These are phyloP conservation scores for Termitomyces sp. DNA, from an alignment of 768 basidiomycete species.

Conservation along the genomic window DNA sequence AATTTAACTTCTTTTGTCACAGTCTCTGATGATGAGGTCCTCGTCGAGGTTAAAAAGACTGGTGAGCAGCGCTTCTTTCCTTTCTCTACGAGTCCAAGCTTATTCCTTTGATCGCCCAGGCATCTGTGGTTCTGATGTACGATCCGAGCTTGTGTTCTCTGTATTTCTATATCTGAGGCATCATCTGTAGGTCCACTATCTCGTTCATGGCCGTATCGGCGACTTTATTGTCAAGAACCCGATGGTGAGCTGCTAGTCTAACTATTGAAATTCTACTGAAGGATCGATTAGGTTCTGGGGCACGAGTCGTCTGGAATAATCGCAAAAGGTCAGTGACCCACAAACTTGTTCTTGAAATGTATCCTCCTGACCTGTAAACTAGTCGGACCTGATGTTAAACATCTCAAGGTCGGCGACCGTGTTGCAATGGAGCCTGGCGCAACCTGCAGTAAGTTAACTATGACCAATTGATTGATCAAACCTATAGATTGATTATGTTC, in stretches of 20 bases:
- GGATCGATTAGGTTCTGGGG: constrained; percentile 83
- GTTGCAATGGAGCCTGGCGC: constrained; percentile 92
- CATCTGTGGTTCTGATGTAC: constrained; percentile 88
- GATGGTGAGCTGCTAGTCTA: constrained; percentile 46
- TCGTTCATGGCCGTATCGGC: constrained; percentile 72
- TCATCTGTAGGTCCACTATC: constrained; percentile 61
- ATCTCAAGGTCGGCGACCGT: constrained; percentile 76
- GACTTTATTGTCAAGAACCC: constrained; percentile 77
- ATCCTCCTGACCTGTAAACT: constrained; percentile 1
- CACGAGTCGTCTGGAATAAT: constrained; percentile 89
- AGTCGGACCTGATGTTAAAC: constrained; percentile 76
- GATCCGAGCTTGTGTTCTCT: constrained; percentile 7
- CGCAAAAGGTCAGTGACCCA: constrained; percentile 44
- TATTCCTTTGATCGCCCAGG: constrained; percentile 35
- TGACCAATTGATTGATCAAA: background rate
- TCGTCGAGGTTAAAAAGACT: constrained; percentile 90
- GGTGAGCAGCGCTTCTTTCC: constrained; percentile 36
- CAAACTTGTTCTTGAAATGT: background rate
- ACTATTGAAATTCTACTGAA: constrained; percentile 24
- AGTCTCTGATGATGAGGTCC: constrained; percentile 74
- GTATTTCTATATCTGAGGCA: constrained; percentile 10
- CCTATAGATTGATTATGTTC: background rate
- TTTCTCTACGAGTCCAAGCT: background rate
- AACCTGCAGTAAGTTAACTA: constrained; percentile 54
- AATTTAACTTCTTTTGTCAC: constrained; percentile 3